A percentile compares a stretch with the other conserved stretches of the same genome.
Conservation (phyloP, 2,329 filamentous ascomycete genomes). For the Hypocreales sp. region DNA sequence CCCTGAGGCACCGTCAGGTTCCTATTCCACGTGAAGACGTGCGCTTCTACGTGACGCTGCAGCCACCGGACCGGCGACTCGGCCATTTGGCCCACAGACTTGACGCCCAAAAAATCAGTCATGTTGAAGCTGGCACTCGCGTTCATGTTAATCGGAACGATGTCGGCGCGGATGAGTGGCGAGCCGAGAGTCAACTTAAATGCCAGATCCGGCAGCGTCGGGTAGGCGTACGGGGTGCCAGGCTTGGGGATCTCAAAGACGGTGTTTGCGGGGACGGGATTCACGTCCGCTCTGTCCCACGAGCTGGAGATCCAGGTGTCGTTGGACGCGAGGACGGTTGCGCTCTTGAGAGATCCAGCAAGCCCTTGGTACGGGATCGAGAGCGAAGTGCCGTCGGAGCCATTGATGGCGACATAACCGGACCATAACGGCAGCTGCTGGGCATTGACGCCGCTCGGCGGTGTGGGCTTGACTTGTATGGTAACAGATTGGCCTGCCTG, state of each 20-base stretch:
- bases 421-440: slow-evolving; percentile 3
- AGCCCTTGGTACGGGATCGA: slow-evolving; percentile 19
- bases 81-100: no score
- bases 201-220: slow-evolving; percentile 16
- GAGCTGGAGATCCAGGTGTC: slow-evolving; percentile 16
- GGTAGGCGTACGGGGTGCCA: slow-evolving; percentile 6
- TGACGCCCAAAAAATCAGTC: no score
- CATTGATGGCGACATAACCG: slow-evolving; percentile 3
- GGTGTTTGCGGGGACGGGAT: slow-evolving; percentile 9
- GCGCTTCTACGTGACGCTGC: no score
- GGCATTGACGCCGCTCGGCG: slow-evolving; percentile 1
- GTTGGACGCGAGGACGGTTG: slow-evolving; percentile 16
- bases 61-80: no score
- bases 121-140: no score
- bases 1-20: no score
- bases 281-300: slow-evolving; percentile 5
- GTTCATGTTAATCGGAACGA: no score
- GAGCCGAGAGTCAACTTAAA: slow-evolving; percentile 6
- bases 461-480: slow-evolving; percentile 1
- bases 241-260: slow-evolving; percentile 1
- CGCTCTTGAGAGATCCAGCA: slow-evolving; percentile 14
- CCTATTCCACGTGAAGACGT: no score
- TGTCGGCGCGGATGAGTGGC: slow-evolving; percentile 4
- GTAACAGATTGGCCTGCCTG: neutral
- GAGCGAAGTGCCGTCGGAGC: slow-evolving; percentile 12